Percentiles rank a stretch among this genome's conserved stretches.
phyloP scores from a whole-genome alignment of 768 basidiomycete genomes.

The Pleurotus salmoneostramineus region DNA sequence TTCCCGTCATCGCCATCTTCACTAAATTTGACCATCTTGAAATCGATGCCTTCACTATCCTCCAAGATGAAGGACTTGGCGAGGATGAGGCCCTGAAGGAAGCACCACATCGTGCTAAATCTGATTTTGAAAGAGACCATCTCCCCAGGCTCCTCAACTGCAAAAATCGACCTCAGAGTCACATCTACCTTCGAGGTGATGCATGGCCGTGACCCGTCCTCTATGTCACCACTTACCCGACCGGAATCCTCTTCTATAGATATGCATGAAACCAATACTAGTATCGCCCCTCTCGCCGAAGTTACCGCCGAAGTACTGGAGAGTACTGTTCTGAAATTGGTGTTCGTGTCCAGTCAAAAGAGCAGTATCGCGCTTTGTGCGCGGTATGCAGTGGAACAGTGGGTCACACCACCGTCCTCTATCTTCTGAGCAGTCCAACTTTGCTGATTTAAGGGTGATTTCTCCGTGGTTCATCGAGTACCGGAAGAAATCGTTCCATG shows the following conservation, averaged over 20 bases:
- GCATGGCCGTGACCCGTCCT: background rate
- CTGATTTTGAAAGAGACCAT: background rate
- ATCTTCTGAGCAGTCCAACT: background rate
- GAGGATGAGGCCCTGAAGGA: background rate
- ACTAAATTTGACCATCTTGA: constrained; percentile 5
- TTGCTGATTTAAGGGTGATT: background rate
- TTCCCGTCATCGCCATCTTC: constrained; percentile 1
- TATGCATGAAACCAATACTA: background rate
- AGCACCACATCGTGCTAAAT: background rate
- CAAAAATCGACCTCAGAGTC: background rate
- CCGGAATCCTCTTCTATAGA: background rate
- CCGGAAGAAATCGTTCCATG: background rate
- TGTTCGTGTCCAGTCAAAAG: background rate
- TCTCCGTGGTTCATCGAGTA: background rate
- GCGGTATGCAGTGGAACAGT: background rate
- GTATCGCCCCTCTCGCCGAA: background rate
- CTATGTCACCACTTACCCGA: background rate
- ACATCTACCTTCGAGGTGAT: background rate
- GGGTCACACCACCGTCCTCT: background rate
- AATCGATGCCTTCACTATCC: background rate
- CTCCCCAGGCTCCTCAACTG: background rate
- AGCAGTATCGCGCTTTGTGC: background rate
- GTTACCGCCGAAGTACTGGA: background rate
- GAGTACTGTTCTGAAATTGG: background rate
- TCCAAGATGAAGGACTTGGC: background rate